These are phyloP conservation scores for Anthracocystis setariae DNA, from an alignment of 1,284 basidiomycete genomes.

Conservation along the genomic window DNA sequence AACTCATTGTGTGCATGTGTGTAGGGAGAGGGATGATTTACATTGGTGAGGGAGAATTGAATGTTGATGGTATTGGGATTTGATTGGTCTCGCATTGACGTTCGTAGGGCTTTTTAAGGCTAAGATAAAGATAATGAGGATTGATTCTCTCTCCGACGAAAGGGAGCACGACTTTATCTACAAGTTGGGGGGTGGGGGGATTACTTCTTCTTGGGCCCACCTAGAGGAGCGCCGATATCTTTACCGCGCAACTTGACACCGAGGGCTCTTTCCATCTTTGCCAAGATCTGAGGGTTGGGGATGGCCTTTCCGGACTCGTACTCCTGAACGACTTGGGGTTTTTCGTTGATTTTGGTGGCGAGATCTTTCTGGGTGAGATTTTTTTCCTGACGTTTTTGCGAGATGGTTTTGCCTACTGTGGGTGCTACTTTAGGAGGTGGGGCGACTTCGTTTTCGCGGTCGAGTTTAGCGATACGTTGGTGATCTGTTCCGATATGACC, in stretches of 20 bases:
- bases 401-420: constrained; percentile 86
- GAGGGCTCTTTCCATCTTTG: constrained; percentile 88
- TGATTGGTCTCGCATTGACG: no score
- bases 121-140: no score
- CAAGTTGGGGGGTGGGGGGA: not conserved
- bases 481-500: constrained; percentile 62
- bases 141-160: no score
- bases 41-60: no score
- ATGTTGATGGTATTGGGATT: no score
- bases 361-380: constrained; percentile 91
- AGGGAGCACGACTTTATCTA: no score
- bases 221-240: constrained; percentile 60
- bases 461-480: constrained; percentile 64
- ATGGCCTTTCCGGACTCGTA: constrained; percentile 86
- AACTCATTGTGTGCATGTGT: not conserved
- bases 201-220: constrained; percentile 58
- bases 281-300: constrained; percentile 87
- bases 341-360: constrained; percentile 91
- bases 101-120: no score
- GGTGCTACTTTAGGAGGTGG: constrained; percentile 86
- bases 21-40: not conserved
- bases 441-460: constrained; percentile 83
- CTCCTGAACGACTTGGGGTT: constrained; percentile 85
- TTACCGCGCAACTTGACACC: constrained; percentile 80
- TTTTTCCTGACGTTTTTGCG: constrained; percentile 80